These are phyloP conservation scores for Starmerella ratchasimensis DNA, from an alignment of 805 yeast species.

Conservation along the genomic window DNA sequence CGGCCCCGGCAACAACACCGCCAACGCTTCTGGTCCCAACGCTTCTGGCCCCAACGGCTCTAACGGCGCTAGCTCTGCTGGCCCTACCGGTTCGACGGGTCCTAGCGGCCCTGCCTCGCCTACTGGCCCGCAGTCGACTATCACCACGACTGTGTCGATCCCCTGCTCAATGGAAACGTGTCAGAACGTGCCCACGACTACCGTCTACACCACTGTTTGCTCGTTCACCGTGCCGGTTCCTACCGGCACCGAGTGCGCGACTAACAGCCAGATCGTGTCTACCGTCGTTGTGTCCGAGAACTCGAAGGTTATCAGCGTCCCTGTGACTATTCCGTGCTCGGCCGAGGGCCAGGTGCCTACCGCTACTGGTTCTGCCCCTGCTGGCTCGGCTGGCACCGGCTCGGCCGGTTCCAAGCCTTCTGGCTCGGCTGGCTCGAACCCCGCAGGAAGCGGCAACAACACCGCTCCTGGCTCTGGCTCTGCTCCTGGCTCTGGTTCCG, in stretches of 20 bases:
- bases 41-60: too few species aligned
- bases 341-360: too few species aligned
- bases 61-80: too few species aligned
- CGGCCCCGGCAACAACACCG: too few species aligned
- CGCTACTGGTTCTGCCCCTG: not conserved
- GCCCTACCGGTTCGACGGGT: not conserved
- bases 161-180: slow-evolving; percentile 14
- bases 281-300: slow-evolving; percentile 7
- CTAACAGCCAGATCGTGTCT: not conserved
- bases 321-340: slow-evolving; percentile 8
- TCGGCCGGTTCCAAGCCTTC: not conserved
- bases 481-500: too few species aligned
- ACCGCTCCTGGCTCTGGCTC: too few species aligned
- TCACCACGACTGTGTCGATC: slow-evolving; percentile 9
- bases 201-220: slow-evolving; percentile 14
- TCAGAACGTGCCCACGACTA: slow-evolving; percentile 3
- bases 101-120: too few species aligned
- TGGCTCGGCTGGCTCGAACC: too few species aligned
- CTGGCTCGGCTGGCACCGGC: too few species aligned
- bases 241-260: slow-evolving; percentile 2
- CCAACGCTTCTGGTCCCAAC: not conserved
- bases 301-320: slow-evolving; percentile 1
- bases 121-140: slow-evolving; percentile 1
- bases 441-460: too few species aligned
- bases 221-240: slow-evolving; percentile 7